Conservation (phyloP, 2,329 filamentous ascomycete species). For the Cladorrhinum sp. region DNA sequence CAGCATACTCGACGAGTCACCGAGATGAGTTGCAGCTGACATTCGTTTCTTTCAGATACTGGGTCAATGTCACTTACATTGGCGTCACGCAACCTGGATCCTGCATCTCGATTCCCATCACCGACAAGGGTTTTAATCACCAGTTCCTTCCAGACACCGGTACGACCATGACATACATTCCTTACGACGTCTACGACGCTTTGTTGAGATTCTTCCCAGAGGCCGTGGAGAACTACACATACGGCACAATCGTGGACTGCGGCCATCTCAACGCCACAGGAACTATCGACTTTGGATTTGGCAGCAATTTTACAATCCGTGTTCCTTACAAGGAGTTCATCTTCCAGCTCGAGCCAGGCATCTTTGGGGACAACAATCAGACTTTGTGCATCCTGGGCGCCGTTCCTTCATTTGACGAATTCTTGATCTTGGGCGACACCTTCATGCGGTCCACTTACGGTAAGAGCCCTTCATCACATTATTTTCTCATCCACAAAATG, state of each 20-base stretch:
- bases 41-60: constrained; percentile 14
- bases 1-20: neutral
- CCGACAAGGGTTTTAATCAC: constrained; percentile 9
- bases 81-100: constrained; percentile 17
- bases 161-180: constrained; percentile 18
- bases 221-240: neutral
- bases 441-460: constrained; percentile 20
- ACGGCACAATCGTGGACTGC: constrained; percentile 18
- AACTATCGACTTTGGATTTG: constrained; percentile 23
- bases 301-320: constrained; percentile 18
- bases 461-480: neutral
- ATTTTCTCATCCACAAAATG: neutral
- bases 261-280: constrained; percentile 14
- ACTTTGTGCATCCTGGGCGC: constrained; percentile 21
- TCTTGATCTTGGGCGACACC: constrained; percentile 25
- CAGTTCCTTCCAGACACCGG: constrained; percentile 19
- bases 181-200: constrained; percentile 11
- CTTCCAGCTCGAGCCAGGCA: constrained; percentile 16
- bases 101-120: constrained; percentile 18
- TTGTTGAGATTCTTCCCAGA: constrained; percentile 16
- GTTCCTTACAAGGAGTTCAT: constrained; percentile 23
- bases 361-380: neutral
- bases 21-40: neutral
- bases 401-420: constrained; percentile 9
- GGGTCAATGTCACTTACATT: constrained; percentile 20